Evolutionary conservation across 1,284 basidiomycete genomes (phyloP), one percentile per base, ranked within the genome.

Genomic region (Moesziomyces sp.): DNA sequence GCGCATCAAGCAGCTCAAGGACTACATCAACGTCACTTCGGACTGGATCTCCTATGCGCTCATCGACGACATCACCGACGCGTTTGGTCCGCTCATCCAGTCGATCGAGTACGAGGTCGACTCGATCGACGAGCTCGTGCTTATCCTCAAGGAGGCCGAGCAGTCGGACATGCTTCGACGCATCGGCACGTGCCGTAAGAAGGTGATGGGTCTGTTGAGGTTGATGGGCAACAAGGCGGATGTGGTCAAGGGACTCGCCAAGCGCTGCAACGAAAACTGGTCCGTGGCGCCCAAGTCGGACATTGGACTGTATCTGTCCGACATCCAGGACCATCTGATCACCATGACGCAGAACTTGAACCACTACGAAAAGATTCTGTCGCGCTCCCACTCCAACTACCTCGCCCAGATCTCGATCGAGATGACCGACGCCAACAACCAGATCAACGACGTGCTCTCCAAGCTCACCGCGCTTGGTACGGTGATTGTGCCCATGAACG

Each of bases 41-140:
- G 97, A 99, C 86, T 99, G 97, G 97, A 99, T 99, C 78, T 98
- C 95, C 14, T 99, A 99, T 81, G 97, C 97, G 18, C 90, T 99
- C 64, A 99, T 99, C 83, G 97, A 99, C 86, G 97, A 99, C 86
- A 99, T 99, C 83, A 99, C 97, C 58, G 97, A 99, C 85, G 96
- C 95, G 5, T 99, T 99, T 85, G 97, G 96, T 1, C 97, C 97
- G 16, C 89, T 99, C 57, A 99, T 99, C 80, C 97, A 98, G 85
- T 91, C 91, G 81, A 99, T 99, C 85, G 97, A 99, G 85, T 99
- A 98, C 82, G 97, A 99, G 86, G 97, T 99, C 85, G 97, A 99
- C 86, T 93, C 91, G 65, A 99, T 99, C 76, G 97, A 99, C 82
- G 97, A 99, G 86, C 88, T 99, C 38, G 97, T 99, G 73, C 70